phyloP scores from a whole-genome alignment of 768 basidiomycete genomes.

The Roridomyces roridus region DNA sequence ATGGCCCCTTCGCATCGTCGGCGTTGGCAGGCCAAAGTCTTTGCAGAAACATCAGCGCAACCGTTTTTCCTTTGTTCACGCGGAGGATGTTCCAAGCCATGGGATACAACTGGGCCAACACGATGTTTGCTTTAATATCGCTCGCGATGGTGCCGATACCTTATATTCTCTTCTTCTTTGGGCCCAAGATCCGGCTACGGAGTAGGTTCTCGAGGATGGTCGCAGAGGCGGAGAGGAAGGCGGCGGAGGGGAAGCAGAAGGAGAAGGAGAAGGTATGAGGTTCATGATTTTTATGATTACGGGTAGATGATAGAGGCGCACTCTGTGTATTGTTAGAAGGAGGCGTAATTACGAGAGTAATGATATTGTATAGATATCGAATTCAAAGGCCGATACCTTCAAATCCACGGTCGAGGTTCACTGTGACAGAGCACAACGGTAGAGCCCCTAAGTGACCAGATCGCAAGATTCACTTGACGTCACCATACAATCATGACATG shows the following conservation, averaged over 20 bases:
- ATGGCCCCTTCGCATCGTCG: constrained; percentile 63
- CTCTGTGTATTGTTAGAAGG: too few relatives aligned
- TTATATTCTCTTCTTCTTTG: constrained; percentile 43
- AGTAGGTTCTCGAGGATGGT: constrained; percentile 33
- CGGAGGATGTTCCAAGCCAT: constrained; percentile 55
- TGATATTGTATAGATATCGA: too few relatives aligned
- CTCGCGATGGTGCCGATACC: constrained; percentile 56
- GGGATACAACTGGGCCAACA: constrained; percentile 62
- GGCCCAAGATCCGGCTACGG: constrained; percentile 32
- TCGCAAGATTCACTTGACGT: too few relatives aligned
- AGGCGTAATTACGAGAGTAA: neutral
- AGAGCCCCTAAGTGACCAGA: too few relatives aligned
- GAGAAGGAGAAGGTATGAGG: too few relatives aligned
- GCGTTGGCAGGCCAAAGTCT: constrained; percentile 69
- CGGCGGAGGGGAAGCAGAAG: too few relatives aligned
- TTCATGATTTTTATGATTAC: too few relatives aligned
- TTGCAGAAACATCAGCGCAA: constrained; percentile 52
- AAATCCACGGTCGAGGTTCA: too few relatives aligned
- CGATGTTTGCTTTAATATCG: constrained; percentile 56
- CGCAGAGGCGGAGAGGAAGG: constrained; percentile 12
- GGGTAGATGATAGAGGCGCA: too few relatives aligned
- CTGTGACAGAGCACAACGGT: too few relatives aligned
- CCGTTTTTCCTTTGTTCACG: constrained; percentile 64
- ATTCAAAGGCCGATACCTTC: too few relatives aligned
- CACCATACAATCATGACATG: too few relatives aligned